Evolutionary conservation across 805 yeast species (phyloP).

Genomic region (Wickerhamiella kurtzmanii): DNA sequence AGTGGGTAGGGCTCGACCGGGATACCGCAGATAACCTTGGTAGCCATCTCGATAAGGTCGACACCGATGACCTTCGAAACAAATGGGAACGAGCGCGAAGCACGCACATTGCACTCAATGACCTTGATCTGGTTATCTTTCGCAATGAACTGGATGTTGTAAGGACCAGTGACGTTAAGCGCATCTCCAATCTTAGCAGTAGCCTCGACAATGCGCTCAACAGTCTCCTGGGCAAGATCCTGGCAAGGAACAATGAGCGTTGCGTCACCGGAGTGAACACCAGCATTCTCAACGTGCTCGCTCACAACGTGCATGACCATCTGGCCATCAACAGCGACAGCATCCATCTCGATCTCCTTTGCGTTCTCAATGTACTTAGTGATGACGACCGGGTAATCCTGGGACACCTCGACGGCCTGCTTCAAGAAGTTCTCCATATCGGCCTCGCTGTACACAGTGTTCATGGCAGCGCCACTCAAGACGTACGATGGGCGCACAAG

Average conservation of each 20-base stretch:
- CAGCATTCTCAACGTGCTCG: conserved; percentile 97
- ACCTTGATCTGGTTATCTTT: conserved; percentile 93
- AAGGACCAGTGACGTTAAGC: conserved; percentile 92
- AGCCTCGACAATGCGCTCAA: conserved; percentile 79
- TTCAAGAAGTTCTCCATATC: conserved; percentile 77
- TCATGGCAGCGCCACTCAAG: conserved; percentile 98
- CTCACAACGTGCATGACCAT: conserved; percentile 94
- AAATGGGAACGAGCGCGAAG: conserved; percentile 98
- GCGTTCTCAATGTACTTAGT: conserved; percentile 95
- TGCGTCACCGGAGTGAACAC: conserved; percentile 99
- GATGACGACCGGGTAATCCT: conserved; percentile 94
- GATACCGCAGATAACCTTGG: conserved; percentile 82
- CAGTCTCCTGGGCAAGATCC: conserved; percentile 84
- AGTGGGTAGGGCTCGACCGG: conserved; percentile 86
- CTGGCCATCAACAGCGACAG: conserved; percentile 91
- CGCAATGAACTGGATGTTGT: conserved; percentile 92
- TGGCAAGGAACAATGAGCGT: conserved; percentile 95
- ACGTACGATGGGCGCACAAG: conserved; percentile 96
- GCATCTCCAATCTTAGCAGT: conserved; percentile 95
- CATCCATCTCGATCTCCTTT: conserved; percentile 97
- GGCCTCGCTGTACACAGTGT: conserved; percentile 79
- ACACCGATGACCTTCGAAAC: conserved; percentile 95
- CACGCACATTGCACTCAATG: conserved; percentile 96
- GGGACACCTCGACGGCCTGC: conserved; percentile 95
- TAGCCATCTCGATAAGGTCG: conserved; percentile 92